A percentile compares a stretch with the other conserved stretches of the same genome.
Evolutionary conservation across 129 eudicot species (phyloP).

Genomic region (Pseudognaphalium luteoalbum): DNA sequence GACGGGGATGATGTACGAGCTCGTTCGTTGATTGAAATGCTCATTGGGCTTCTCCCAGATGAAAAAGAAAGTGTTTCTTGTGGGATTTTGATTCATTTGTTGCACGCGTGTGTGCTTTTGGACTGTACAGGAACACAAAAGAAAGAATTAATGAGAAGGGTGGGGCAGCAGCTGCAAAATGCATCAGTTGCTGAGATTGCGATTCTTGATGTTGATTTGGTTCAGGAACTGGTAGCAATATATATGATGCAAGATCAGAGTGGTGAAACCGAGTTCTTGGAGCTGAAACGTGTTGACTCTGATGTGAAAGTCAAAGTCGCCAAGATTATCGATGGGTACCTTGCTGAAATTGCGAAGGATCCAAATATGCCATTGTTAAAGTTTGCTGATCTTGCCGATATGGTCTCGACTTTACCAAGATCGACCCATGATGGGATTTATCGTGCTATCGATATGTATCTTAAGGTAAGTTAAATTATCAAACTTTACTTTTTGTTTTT

Average conservation of each 20-base stretch:
- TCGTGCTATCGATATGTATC: constrained; percentile 85
- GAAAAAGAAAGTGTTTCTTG: constrained; percentile 57
- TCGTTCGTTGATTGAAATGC: constrained; percentile 52
- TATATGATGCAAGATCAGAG: constrained; percentile 49
- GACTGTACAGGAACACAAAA: constrained; percentile 56
- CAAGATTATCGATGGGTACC: constrained; percentile 70
- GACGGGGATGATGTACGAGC: constrained; percentile 41
- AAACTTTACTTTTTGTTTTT: not conserved
- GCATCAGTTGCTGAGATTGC: constrained; percentile 55
- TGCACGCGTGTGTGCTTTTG: constrained; percentile 55
- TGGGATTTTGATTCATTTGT: constrained; percentile 61
- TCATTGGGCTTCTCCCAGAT: constrained; percentile 47
- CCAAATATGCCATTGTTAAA: constrained; percentile 51
- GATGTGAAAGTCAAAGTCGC: constrained; percentile 62
- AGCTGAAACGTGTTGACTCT: constrained; percentile 44
- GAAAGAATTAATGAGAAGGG: constrained; percentile 43
- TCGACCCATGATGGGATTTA: constrained; percentile 75
- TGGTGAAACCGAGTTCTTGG: constrained; percentile 44
- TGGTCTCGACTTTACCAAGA: constrained; percentile 67
- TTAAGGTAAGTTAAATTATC: constrained; percentile 48
- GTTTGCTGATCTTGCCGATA: constrained; percentile 73
- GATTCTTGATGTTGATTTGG: constrained; percentile 54
- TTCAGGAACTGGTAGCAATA: constrained; percentile 57
- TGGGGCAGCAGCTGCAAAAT: constrained; percentile 67
- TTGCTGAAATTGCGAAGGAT: constrained; percentile 72